These are phyloP conservation scores for Penicillium sclerotiorum DNA, from an alignment of 2,329 filamentous ascomycete genomes.

Conservation along the genomic window DNA sequence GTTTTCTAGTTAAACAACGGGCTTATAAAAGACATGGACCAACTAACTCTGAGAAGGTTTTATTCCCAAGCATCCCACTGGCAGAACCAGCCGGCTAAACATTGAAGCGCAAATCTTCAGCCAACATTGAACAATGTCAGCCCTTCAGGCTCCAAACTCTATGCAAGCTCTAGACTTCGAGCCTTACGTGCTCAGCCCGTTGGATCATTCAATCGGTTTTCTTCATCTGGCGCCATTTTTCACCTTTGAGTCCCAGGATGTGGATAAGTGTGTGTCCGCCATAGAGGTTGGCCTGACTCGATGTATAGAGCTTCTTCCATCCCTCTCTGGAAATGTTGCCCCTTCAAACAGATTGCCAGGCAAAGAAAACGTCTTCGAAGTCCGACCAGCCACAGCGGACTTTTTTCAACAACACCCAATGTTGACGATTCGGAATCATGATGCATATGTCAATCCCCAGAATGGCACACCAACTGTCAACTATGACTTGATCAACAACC, in stretches of 20 bases:
- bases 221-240: background rate
- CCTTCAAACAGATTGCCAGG: background rate
- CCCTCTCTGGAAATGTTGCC: background rate
- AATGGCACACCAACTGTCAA: background rate
- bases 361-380: background rate
- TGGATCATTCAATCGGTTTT: background rate
- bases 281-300: background rate
- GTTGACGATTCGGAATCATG: background rate
- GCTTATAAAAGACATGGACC: no score
- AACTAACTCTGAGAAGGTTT: no score
- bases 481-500: background rate
- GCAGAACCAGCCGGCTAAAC: no score
- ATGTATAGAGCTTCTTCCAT: background rate
- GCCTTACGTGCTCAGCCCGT: background rate
- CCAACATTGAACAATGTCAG: no score
- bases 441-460: background rate
- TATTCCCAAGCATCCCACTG: no score
- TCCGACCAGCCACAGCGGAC: background rate
- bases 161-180: no score
- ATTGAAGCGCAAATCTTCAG: no score
- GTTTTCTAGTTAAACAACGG: no score
- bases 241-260: background rate
- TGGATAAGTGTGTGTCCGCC: background rate
- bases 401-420: background rate
- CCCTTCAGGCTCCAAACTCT: no score